Evolutionary conservation across 192 early-diverging fungal species (phyloP), one percentile per base, ranked within the genome.

Genomic region (Neocallimastix lanati): DNA sequence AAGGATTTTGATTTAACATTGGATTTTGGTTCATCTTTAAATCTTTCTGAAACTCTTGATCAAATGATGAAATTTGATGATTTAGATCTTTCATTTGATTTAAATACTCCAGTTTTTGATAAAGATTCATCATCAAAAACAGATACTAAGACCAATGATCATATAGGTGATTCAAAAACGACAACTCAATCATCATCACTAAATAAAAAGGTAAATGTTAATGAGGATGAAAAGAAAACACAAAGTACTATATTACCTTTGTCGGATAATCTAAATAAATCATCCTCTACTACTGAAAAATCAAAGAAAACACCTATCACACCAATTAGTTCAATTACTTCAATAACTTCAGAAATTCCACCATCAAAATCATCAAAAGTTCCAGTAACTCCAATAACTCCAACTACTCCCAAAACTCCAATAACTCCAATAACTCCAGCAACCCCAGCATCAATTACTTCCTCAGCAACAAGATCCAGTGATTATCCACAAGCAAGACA

Each of bases 401-500:
- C 30, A 6, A 11, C 11, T 33, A 33, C 30, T 6, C 30, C 30
- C 11, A 11, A 3, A 33, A 6, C 30, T n/a, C 16, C 15, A 21
- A 13, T 13, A 33, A 33, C 30, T 6, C 30, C 30, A 33, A 11
- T 33, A 33, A 33, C 30, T 6, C 30, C 30, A 6, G 30, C 11
- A 6, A 33, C 30, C 3, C 30, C 30, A 33, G 3, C 30, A 21
- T 2, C 15, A 21, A 13, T 13, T n/a, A n/a, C n/a, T n/a, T n/a
- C n/a, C 6, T 37, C 36, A 37, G 1, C 36, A 37, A 13, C 18
- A 21, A 50, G 21, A 50, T 2, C 16, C 2, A n/a, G 9, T n/a
- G 80, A 37, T n/a, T 82, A 80, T 25, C 79, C 82, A n/a, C 79
- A 40, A 78, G 29, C 21, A 35, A 78, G 77, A 29, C 78, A 30